phyloP scores from a whole-genome alignment of 2,329 filamentous ascomycete species.

The Stemphylium beticola region DNA sequence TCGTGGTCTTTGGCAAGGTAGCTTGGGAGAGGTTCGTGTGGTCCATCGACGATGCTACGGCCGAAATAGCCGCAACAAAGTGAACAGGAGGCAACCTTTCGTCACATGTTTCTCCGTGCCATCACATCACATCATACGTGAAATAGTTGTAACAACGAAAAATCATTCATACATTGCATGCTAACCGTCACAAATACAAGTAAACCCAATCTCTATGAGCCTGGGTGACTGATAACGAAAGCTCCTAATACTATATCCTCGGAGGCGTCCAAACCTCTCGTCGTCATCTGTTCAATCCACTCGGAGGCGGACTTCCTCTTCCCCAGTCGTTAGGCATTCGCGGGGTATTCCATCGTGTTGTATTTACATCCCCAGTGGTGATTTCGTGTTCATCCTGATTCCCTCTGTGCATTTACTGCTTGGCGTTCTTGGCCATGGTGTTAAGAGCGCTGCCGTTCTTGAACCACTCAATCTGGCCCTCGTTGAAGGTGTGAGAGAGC shows the following conservation, averaged over 20 bases:
- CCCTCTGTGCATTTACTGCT: conserved; percentile 27
- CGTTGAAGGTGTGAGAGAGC: conserved; percentile 97
- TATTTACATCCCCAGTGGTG: conserved; percentile 45
- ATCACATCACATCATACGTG: neutral
- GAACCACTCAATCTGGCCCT: conserved; percentile 98
- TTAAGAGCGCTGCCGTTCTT: conserved; percentile 96
- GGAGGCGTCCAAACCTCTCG: conserved; percentile 22
- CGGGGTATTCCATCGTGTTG: conserved; percentile 29
- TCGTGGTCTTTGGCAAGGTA: too few relatives aligned
- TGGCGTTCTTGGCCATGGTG: conserved; percentile 86
- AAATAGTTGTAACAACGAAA: conserved; percentile 17
- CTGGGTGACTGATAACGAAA: conserved; percentile 38
- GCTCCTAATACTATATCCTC: conserved; percentile 26
- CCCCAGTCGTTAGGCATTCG: conserved; percentile 24
- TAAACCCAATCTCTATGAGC: conserved; percentile 38
- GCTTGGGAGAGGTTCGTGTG: too few relatives aligned
- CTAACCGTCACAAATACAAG: conserved; percentile 49
- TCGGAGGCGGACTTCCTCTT: conserved; percentile 20
- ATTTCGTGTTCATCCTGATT: conserved; percentile 16
- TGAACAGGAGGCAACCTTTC: too few relatives aligned
- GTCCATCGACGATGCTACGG: too few relatives aligned
- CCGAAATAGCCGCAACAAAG: too few relatives aligned
- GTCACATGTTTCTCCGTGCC: neutral
- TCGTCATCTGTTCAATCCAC: conserved; percentile 31
- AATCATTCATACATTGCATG: conserved; percentile 46